Evolutionary conservation across 2,329 filamentous ascomycete species (phyloP), one percentile per base, ranked within the genome.

Genomic region (Fusarium mundagurra): DNA sequence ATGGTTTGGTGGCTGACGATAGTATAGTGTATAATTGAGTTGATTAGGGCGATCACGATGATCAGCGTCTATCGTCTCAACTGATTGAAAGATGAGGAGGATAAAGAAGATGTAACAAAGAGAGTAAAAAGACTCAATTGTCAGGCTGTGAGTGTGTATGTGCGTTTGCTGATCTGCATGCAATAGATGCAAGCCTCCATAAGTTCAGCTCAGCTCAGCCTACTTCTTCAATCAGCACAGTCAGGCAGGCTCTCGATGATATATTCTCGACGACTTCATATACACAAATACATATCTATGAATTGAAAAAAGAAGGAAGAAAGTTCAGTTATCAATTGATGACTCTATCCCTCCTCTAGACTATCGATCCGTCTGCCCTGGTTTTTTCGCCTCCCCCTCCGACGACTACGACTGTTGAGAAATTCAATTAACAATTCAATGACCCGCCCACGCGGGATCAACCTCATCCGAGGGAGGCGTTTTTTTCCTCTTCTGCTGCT

Each of bases 401-500:
- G 33, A 33, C 44, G 7, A 22, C 27, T 22, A 48, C 45, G 45
- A 48, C 44, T 38, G 57, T 57, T 62, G 36, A 70, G 60, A 69
- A 65, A 69, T 65, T 64, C 69, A 73, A 73, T 70, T 57, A 63
- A 68, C 60, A 70, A 65, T 65, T 59, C 53, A 57, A 55, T 29
- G 66, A 34, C 53, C 50, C 58, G 38, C 50, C 57, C 65, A 27
- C 36, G 65, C 65, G 65, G 70, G 57, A 70, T 73, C 70, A 36
- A 60, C 51, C 57, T 64, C 61, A 72, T 74, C 72, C 71, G 57
- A 57, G 44, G 55, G 67, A 17, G 36, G 48, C 57, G 48, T 64
- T 59, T 33, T n/a, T 31, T 54, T 31, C 36, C 51, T 62, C 58
- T 24, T 18, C 22, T 41, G 43, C 17, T 27, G 7, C 55, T 43